Evolutionary conservation across 1,284 basidiomycete genomes (phyloP), one percentile per base, ranked within the genome.

Genomic region (Wallemia mellicola): DNA sequence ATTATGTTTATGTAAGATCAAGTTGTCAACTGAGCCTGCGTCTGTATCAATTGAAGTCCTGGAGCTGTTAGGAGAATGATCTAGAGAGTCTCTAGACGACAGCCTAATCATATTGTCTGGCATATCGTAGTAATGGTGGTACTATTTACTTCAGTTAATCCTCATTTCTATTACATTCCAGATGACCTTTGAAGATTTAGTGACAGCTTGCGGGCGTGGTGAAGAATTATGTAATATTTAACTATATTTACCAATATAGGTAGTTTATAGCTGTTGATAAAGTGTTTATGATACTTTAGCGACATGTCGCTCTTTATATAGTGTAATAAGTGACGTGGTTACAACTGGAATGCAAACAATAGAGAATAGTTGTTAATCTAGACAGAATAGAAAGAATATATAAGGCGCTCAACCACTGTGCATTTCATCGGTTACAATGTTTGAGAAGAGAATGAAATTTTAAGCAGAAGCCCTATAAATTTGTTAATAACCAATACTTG

Each of bases 391-490:
- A n/a, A n/a, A n/a, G n/a, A n/a, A n/a, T n/a, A n/a, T n/a, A n/a
- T n/a, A 48, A 48, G 38, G 38, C 38, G 38, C 38, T 48, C 38
- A 48, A 48, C 38, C 38, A 48, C 38, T 48, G 38, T 48, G 38
- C 38, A 48, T 48, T 48, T 48, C 38, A 17, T 48, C 38, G n/a
- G 9, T 48, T 48, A 48, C 38, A 48, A 48, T 48, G 38, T 48
- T 48, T 48, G 38, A 48, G 55, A 57, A 57, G 24, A 28, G 27
- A 27, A 27, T 28, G 24, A 15, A 28, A 26, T 26, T 28, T 57
- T 57, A 57, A 57, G 55, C 55, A 57, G 55, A 26, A 28, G 27
- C 55, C 55, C 55, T 57, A 25, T 5, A 57, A 57, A 57, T 57
- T 26, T 26, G 7, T 19, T 27, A 9, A 57, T 7, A 22, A 7